These are phyloP conservation scores for Santalum album DNA, from an alignment of 164 flowering plant genomes.

Conservation along the genomic window DNA sequence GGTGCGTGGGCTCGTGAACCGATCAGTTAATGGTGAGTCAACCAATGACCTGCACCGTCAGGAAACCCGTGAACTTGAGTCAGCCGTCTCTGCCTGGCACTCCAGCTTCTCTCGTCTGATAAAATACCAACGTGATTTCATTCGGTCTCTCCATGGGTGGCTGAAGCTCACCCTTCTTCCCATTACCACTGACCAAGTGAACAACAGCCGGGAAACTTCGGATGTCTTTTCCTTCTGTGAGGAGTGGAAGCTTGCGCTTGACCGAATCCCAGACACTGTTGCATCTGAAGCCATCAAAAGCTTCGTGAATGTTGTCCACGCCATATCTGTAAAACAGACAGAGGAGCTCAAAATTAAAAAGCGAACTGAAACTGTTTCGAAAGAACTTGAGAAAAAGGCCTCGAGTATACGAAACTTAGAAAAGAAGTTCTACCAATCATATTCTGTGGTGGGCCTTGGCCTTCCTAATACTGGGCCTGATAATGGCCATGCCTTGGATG, in stretches of 20 bases:
- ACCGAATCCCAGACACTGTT: constrained; percentile 87
- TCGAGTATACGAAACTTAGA: constrained; percentile 61
- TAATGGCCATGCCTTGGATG: constrained; percentile 54
- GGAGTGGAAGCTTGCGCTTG: constrained; percentile 92
- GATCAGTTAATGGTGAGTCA: constrained; percentile 48
- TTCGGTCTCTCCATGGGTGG: constrained; percentile 82
- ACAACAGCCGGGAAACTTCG: constrained; percentile 22
- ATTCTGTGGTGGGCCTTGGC: constrained; percentile 84
- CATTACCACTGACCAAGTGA: constrained; percentile 27
- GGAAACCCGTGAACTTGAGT: constrained; percentile 84
- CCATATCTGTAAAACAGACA: constrained; percentile 53
- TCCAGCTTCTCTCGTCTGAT: constrained; percentile 76
- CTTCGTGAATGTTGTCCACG: constrained; percentile 78
- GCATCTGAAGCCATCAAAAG: constrained; percentile 95
- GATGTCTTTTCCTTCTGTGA: constrained; percentile 53
- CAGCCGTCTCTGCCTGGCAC: constrained; percentile 88
- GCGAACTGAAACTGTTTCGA: constrained; percentile 54
- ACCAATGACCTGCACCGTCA: constrained; percentile 86
- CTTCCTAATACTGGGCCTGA: constrained; percentile 49
- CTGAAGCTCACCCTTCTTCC: constrained; percentile 61
- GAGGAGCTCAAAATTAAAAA: constrained; percentile 81
- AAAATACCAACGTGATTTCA: constrained; percentile 71
- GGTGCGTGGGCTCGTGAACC: constrained; percentile 80
- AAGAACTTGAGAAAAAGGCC: constrained; percentile 86
- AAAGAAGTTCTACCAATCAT: constrained; percentile 78